Percentiles rank a stretch among this genome's conserved stretches.
These are phyloP conservation scores for Apiospora hydei DNA, from an alignment of 2,329 filamentous ascomycete species.

Conservation along the genomic window DNA sequence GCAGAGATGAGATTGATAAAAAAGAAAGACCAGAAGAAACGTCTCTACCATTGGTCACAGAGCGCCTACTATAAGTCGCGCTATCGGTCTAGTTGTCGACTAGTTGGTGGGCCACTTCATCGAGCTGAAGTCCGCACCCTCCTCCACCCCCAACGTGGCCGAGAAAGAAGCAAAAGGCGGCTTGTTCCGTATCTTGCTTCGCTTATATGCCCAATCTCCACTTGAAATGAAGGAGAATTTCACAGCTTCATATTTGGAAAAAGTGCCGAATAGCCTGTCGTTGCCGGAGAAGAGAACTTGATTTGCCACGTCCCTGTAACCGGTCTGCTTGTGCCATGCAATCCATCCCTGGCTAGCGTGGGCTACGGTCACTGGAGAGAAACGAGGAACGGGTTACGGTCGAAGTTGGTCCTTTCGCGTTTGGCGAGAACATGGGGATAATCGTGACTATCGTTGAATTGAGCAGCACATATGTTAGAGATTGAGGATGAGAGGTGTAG, in stretches of 20 bases:
- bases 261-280: neutral
- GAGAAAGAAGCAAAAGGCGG: slow-evolving; percentile 2
- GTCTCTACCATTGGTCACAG: neutral
- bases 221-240: neutral
- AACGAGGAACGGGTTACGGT: neutral
- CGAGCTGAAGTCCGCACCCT: neutral
- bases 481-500: neutral
- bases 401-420: neutral
- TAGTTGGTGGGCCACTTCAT: neutral
- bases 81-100: neutral
- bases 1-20: neutral
- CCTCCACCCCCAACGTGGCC: neutral
- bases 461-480: neutral
- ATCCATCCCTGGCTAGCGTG: neutral
- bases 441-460: neutral
- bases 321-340: neutral
- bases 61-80: slow-evolving; percentile 6
- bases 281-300: neutral
- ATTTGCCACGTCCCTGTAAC: neutral
- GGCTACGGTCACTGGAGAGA: neutral
- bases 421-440: neutral
- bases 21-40: neutral
- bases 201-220: neutral
- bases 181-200: slow-evolving; percentile 6
- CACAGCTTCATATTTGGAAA: neutral